Conservation (phyloP, 345 rosid species). For the Eucalyptus grandis region DNA sequence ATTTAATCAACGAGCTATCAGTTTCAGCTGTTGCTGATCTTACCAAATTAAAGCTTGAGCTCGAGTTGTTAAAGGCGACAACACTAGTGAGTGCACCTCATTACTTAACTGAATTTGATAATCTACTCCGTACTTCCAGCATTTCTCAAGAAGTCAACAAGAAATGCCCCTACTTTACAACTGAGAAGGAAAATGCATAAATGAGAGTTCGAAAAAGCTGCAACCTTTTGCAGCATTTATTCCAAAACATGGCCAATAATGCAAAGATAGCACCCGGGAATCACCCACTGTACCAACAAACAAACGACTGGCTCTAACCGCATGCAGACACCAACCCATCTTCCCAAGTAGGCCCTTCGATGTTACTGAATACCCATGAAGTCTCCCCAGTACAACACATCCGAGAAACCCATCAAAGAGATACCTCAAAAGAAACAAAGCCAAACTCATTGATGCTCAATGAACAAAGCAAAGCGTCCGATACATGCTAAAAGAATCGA, state of each 20-base stretch:
- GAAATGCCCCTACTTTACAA: background rate
- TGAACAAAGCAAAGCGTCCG: background rate
- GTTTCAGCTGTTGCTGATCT: background rate
- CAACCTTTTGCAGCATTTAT: background rate
- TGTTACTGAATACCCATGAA: background rate
- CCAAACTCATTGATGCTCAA: background rate
- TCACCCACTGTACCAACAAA: background rate
- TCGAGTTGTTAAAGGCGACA: background rate
- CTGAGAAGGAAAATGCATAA: background rate
- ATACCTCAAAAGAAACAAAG: background rate
- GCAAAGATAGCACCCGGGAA: background rate
- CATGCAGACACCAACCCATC: background rate
- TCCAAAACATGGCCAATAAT: background rate
- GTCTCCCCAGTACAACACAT: background rate
- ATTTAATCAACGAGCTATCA: background rate
- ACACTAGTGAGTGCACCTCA: background rate
- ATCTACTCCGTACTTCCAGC: background rate
- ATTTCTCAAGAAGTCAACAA: background rate
- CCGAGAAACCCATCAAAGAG: background rate
- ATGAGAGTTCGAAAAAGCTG: background rate
- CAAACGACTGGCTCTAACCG: background rate
- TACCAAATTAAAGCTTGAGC: background rate
- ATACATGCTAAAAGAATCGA: background rate
- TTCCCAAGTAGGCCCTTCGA: background rate
- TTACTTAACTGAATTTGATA: background rate